A percentile compares a stretch with the other conserved stretches of the same genome.
phyloP scores from a whole-genome alignment of 2,329 filamentous ascomycete genomes.

The Conoideocrella luteorostrata region DNA sequence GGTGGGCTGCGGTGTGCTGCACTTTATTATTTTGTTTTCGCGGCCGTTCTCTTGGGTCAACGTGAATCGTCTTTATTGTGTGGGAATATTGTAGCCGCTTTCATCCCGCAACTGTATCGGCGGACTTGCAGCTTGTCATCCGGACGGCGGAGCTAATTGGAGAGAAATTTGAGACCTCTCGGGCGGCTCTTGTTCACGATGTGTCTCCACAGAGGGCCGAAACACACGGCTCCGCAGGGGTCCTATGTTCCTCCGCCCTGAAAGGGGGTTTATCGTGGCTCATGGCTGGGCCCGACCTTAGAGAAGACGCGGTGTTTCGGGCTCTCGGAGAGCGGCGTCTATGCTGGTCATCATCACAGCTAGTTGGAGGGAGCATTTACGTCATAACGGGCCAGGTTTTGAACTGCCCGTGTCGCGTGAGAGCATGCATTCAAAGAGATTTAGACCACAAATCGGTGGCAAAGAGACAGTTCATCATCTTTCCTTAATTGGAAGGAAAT shows the following conservation, averaged over 20 bases:
- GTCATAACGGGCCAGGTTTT: too few species aligned
- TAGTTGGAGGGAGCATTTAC: too few species aligned
- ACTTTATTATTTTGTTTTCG: too few species aligned
- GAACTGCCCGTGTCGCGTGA: too few species aligned
- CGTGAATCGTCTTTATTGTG: not conserved
- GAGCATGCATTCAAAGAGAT: too few species aligned
- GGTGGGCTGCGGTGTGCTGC: too few species aligned
- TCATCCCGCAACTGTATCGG: not conserved
- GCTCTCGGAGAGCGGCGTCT: conserved; percentile 2
- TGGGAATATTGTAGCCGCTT: not conserved
- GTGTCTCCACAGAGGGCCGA: not conserved
- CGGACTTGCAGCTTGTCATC: not conserved
- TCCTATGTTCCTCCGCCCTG: not conserved
- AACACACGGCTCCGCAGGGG: not conserved
- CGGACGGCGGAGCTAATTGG: conserved; percentile 1
- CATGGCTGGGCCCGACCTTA: not conserved
- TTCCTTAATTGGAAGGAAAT: not conserved
- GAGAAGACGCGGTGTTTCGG: not conserved
- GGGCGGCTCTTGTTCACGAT: conserved; percentile 2
- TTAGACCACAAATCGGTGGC: too few species aligned
- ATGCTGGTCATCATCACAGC: too few species aligned
- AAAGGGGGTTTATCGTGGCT: conserved; percentile 1
- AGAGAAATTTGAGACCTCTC: not conserved
- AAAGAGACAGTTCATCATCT: too few species aligned
- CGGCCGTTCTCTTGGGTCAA: too few species aligned